Percentiles rank a stretch among this genome's conserved stretches.
Conservation (phyloP, 2,329 filamentous ascomycete genomes). For the Fusarium illudens region DNA sequence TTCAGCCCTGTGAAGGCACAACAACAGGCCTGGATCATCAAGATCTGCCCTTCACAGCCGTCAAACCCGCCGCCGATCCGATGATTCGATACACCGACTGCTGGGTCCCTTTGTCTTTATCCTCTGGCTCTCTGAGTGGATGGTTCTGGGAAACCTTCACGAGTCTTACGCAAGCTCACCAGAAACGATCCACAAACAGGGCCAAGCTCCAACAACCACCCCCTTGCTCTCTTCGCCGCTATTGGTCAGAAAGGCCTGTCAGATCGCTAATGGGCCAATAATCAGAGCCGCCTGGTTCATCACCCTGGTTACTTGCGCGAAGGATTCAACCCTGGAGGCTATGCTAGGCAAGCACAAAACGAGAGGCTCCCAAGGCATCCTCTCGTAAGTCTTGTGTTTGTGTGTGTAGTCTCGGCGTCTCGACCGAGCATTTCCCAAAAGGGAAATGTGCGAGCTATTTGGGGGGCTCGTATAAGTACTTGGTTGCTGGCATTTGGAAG, state of each 20-base stretch:
- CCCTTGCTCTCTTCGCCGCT: not conserved
- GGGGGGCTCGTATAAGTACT: conserved; percentile 15
- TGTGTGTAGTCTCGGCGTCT: not conserved
- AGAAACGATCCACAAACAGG: conserved; percentile 15
- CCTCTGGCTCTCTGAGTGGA: not conserved
- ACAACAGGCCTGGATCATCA: not conserved
- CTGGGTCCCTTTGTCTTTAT: not conserved
- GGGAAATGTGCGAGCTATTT: not conserved
- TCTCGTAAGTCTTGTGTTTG: not conserved
- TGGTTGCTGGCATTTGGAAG: not conserved
- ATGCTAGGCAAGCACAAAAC: conserved; percentile 25
- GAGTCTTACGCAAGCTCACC: conserved; percentile 30
- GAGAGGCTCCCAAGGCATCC: not conserved
- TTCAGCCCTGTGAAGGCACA: not conserved
- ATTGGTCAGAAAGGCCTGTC: not conserved
- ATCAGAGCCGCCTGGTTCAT: not conserved
- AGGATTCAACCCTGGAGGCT: conserved; percentile 18
- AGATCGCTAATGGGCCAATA: conserved; percentile 12
- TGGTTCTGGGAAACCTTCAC: conserved; percentile 1
- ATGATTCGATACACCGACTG: not conserved
- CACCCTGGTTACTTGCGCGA: conserved; percentile 16
- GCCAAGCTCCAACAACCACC: conserved; percentile 15
- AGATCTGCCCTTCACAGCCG: not conserved
- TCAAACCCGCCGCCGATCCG: not conserved
- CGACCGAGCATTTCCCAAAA: conserved; percentile 24